phyloP scores from a whole-genome alignment of 2,329 filamentous ascomycete species.

The Alternaria alternata region DNA sequence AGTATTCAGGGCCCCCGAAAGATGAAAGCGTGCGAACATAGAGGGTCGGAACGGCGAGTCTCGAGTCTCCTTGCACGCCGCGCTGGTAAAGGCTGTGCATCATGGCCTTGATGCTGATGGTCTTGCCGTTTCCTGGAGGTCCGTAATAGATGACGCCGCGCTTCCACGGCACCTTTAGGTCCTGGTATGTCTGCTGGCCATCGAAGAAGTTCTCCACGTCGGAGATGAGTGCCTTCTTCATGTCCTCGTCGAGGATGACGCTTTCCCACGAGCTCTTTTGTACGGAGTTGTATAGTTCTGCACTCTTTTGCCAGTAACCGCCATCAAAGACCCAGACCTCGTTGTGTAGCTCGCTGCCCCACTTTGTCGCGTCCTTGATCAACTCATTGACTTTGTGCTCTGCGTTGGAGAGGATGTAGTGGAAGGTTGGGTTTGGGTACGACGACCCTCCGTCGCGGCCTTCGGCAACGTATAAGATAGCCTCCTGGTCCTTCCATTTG shows the following conservation, averaged over 20 bases:
- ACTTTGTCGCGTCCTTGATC: slow-evolving; percentile 63
- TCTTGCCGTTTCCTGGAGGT: slow-evolving; percentile 71
- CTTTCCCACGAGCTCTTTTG: slow-evolving; percentile 65
- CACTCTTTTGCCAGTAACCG: slow-evolving; percentile 69
- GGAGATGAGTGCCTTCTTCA: slow-evolving; percentile 70
- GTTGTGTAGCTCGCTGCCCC: slow-evolving; percentile 65
- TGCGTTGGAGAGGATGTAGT: slow-evolving; percentile 55
- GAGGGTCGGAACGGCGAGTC: slow-evolving; percentile 61
- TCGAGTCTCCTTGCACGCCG: slow-evolving; percentile 45
- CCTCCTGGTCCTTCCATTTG: slow-evolving; percentile 56
- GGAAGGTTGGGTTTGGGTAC: slow-evolving; percentile 48
- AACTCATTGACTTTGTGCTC: slow-evolving; percentile 57
- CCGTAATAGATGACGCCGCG: slow-evolving; percentile 73
- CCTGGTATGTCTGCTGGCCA: slow-evolving; percentile 64
- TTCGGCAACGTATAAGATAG: slow-evolving; percentile 53
- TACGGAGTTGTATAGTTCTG: slow-evolving; percentile 64
- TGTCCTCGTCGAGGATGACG: slow-evolving; percentile 70
- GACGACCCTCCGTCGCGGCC: slow-evolving; percentile 49
- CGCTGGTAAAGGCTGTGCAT: slow-evolving; percentile 69
- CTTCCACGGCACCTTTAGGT: slow-evolving; percentile 75
- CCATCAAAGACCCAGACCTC: slow-evolving; percentile 73
- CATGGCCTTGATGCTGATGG: slow-evolving; percentile 74
- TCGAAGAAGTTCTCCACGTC: slow-evolving; percentile 73
- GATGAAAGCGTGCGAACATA: slow-evolving; percentile 61
- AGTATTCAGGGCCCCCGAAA: slow-evolving; percentile 63